Conservation (phyloP, 495 filamentous ascomycete species). For the Podospora conica region DNA sequence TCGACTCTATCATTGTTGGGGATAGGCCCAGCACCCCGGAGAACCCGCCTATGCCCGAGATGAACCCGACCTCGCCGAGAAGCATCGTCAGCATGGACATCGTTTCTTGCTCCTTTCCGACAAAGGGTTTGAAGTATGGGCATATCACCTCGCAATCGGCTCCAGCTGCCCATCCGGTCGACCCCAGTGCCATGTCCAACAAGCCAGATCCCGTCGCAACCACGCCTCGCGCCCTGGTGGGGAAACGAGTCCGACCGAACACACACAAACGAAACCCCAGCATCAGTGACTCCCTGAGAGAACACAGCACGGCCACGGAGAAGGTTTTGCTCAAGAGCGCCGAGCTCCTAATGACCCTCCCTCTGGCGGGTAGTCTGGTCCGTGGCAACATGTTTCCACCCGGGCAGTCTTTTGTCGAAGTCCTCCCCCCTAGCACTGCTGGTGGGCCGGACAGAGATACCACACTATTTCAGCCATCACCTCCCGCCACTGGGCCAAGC, state of each 20-base stretch:
- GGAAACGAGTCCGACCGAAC: slow-evolving; percentile 45
- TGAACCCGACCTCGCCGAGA: slow-evolving; percentile 40
- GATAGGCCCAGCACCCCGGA: slow-evolving; percentile 41
- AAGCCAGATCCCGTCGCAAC: slow-evolving; percentile 41
- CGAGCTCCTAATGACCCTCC: slow-evolving; percentile 55
- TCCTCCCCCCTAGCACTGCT: slow-evolving; percentile 51
- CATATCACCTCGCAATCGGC: slow-evolving; percentile 37
- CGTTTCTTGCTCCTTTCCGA: slow-evolving; percentile 78
- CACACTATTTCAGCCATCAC: slow-evolving; percentile 42
- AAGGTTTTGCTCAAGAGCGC: slow-evolving; percentile 43
- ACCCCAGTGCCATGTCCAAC: slow-evolving; percentile 43
- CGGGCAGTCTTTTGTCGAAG: slow-evolving; percentile 66
- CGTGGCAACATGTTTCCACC: slow-evolving; percentile 75
- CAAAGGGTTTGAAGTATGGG: slow-evolving; percentile 48
- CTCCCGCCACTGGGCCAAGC: slow-evolving; percentile 17
- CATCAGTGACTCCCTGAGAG: slow-evolving; percentile 79
- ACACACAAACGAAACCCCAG: slow-evolving; percentile 49
- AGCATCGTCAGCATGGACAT: slow-evolving; percentile 55
- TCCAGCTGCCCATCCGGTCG: slow-evolving; percentile 60
- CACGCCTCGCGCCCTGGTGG: slow-evolving; percentile 47
- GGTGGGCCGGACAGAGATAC: slow-evolving; percentile 36
- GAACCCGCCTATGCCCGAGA: slow-evolving; percentile 18
- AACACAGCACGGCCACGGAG: slow-evolving; percentile 52
- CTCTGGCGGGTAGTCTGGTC: slow-evolving; percentile 76
- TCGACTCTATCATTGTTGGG: slow-evolving; percentile 36